phyloP scores from a whole-genome alignment of 805 yeast genomes.

The Yarrowia sp. region DNA sequence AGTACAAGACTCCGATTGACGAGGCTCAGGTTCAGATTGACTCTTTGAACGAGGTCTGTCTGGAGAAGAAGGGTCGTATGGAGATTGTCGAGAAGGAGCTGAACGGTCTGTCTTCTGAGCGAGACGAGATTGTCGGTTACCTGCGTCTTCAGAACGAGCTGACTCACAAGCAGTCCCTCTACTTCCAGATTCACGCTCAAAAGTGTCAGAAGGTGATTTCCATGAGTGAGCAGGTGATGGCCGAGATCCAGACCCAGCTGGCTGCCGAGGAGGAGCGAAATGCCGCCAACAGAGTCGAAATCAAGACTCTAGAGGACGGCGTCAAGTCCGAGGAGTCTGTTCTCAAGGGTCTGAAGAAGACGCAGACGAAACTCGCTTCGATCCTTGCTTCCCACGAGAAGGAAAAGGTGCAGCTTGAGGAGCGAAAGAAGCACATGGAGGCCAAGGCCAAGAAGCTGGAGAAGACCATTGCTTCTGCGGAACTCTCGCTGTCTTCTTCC shows the following conservation, averaged over 20 bases:
- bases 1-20: conserved; percentile 80
- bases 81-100: conserved; percentile 82
- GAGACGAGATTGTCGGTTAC: conserved; percentile 72
- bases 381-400: conserved; percentile 56
- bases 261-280: conserved; percentile 54
- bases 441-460: conserved; percentile 65
- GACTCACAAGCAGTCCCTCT: conserved; percentile 59
- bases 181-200: conserved; percentile 59
- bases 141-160: conserved; percentile 69
- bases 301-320: conserved; percentile 47
- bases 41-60: conserved; percentile 76
- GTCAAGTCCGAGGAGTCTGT: conserved; percentile 42
- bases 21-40: conserved; percentile 66
- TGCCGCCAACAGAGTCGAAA: conserved; percentile 52
- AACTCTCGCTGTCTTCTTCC: conserved; percentile 55
- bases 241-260: conserved; percentile 55
- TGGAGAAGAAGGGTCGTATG: conserved; percentile 80
- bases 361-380: conserved; percentile 47
- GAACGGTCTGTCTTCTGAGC: conserved; percentile 63
- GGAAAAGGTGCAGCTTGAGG: conserved; percentile 73
- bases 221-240: conserved; percentile 52
- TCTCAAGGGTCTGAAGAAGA: conserved; percentile 46
- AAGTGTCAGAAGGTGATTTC: conserved; percentile 54
- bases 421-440: conserved; percentile 70
- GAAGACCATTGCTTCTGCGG: conserved; percentile 60